Evolutionary conservation across 345 rosid genomes (phyloP), one percentile per base, ranked within the genome.

Genomic region (Jatropha curcas): DNA sequence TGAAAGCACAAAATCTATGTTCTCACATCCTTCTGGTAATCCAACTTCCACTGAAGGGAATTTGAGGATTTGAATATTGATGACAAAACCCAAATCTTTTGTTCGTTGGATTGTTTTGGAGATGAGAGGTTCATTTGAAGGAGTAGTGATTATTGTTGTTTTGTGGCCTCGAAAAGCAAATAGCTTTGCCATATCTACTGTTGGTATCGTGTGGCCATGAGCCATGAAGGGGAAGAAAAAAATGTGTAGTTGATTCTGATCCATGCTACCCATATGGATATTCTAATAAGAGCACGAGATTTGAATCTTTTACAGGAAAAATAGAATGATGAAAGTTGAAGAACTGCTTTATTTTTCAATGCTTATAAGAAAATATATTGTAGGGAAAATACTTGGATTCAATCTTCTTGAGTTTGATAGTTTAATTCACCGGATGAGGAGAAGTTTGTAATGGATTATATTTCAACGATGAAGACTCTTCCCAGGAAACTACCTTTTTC

Each of bases 191-290:
- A 84, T 86, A 84, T 87, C 91, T 4, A 82, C 60, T 27, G 67
- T 46, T 13, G 88, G 93, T 16, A 89, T 87, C 70, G 80, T 78
- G 76, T 86, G 91, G 50, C 93, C 88, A 57, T 86, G 88, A 73
- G 88, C 86, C 87, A 86, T 61, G 80, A 70, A 82, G 4, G 89
- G 88, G 58, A 82, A 81, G 77, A 87, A 77, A 28, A 87, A 67
- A 30, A 85, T 20, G 55, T 71, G 86, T 17, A 87, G 75, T 71
- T 69, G 77, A 34, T 66, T 76, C 28, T 43, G 71, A 71, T 20
- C 58, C 60, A 66, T 48, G 22, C 20, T 39, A 10, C 19, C 75
- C 86, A 84, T 79, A 30, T 51, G 62, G 37, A 10, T 46, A 10
- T 9, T 41, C 5, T 46, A 10, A 27, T 13, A 13, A 63, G 31